Evolutionary conservation across 441 rosid genomes (phyloP).

Genomic region (Populus hybrid): DNA sequence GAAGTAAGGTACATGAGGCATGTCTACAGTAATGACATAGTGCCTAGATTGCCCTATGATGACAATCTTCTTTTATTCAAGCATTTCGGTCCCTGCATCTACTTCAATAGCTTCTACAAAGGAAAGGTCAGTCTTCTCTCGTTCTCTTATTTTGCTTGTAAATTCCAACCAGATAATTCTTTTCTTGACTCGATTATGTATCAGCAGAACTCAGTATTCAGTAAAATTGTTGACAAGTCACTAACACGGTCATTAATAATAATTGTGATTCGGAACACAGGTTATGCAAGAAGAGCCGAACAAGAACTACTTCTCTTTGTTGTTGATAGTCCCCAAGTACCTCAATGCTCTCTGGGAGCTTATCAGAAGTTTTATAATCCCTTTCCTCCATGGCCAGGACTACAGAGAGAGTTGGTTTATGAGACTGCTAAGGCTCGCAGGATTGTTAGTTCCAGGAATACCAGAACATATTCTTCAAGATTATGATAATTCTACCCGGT

Average conservation of each 20-base stretch:
- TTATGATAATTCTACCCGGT: slow-evolving; percentile 48
- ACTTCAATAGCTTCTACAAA: slow-evolving; percentile 48
- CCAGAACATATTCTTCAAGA: slow-evolving; percentile 59
- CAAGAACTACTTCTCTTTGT: slow-evolving; percentile 53
- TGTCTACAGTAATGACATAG: slow-evolving; percentile 69
- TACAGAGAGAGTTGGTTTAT: slow-evolving; percentile 50
- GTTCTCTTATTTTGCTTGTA: neutral
- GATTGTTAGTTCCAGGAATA: slow-evolving; percentile 52
- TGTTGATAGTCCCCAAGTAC: slow-evolving; percentile 41
- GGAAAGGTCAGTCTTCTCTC: slow-evolving; percentile 46
- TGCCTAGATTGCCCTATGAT: slow-evolving; percentile 78
- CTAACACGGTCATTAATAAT: neutral
- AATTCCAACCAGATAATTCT: neutral
- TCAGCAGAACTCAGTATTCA: too few relatives aligned
- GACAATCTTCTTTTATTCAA: slow-evolving; percentile 50
- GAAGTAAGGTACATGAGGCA: slow-evolving; percentile 48
- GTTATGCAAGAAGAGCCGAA: slow-evolving; percentile 60
- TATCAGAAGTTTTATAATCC: slow-evolving; percentile 47
- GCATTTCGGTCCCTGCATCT: slow-evolving; percentile 66
- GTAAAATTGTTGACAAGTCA: neutral
- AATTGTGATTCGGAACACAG: slow-evolving; percentile 20
- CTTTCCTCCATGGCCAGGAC: slow-evolving; percentile 35
- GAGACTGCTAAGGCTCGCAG: slow-evolving; percentile 40
- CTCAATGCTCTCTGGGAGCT: slow-evolving; percentile 63
- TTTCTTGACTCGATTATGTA: neutral